Base-by-base conservation (phyloP, 345 rosid species). In the Aethionema arabicum region DNA sequence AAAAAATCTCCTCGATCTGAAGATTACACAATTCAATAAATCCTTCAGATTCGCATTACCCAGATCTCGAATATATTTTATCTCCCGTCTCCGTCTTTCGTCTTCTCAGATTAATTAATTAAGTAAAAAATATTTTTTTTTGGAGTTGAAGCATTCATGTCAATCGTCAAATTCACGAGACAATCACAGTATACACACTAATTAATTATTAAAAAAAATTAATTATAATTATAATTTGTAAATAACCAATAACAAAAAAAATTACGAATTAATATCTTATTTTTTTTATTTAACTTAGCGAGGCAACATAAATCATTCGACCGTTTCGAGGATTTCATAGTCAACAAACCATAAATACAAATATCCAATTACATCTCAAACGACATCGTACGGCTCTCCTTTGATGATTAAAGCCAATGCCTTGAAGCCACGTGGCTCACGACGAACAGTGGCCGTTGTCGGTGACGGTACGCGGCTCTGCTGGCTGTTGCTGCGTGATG, bases 401-500 rank as follows among this genome's bases (percentile, higher is more conserved):
- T 53, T 27, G 32, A 50, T 32, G 61, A 59, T 52, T 60, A 8
- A 61, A 21, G 27, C 33, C 39, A 43, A 13, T 16, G n/a, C 4
- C 43, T 0, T 46, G 10, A 8, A 27, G 65, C 15, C 15, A 32
- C 51, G 45, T 15, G 37, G 29, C 21, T 10, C 16, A 52, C 54
- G 31, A 16, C 51, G 8, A 21, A 54, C 63, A 62, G 40, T 51
- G 33, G 0, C 50, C 72, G 1, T 59, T 30, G 2, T 52, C 61
- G 39, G 38, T 36, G 39, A 38, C 21, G 27, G 8, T 54, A 13
- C 36, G 14, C 35, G 76, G 81, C 61, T 65, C 70, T 10, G 63
- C 82, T 0, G 99, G 95, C 21, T 92, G 91, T 72, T 92, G 97
- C 53, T 89, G 96, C 32, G 98, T 90, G 63, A 92, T 90, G 77